These are phyloP conservation scores for Pichia sp. DNA, from an alignment of 1,139 yeast genomes.

Conservation along the genomic window DNA sequence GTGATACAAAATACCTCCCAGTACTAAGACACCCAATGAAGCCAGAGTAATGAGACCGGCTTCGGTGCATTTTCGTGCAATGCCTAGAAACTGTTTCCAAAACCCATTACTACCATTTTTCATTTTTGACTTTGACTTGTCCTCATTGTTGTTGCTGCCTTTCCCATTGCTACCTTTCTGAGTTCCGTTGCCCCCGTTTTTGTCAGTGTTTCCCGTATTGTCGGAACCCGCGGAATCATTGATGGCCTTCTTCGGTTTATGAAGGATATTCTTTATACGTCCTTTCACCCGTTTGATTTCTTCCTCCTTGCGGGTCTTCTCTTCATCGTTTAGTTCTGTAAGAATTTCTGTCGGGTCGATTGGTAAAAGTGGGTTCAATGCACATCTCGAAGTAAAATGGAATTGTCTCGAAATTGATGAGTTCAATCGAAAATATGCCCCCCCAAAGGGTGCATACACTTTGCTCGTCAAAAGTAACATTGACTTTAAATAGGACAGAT, in stretches of 20 bases:
- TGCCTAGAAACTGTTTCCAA: constrained; percentile 26
- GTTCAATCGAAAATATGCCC: not conserved
- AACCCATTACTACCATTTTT: constrained; percentile 14
- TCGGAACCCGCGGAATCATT: not conserved
- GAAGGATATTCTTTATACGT: constrained; percentile 7
- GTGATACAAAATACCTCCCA: constrained; percentile 72
- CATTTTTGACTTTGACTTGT: constrained; percentile 12
- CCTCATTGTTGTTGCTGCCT: constrained; percentile 15
- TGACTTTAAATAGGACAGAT: too few relatives aligned
- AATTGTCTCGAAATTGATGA: not conserved
- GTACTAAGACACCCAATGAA: constrained; percentile 65
- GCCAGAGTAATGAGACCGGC: constrained; percentile 73
- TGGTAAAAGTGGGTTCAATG: constrained; percentile 34
- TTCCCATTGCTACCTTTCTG: not conserved
- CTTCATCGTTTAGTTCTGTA: constrained; percentile 8
- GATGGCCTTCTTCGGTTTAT: not conserved
- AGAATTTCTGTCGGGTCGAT: constrained; percentile 29
- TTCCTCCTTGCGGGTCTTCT: constrained; percentile 16
- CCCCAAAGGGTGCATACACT: not conserved
- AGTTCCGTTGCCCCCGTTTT: constrained; percentile 1
- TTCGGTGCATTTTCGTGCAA: constrained; percentile 56
- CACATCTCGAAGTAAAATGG: not conserved
- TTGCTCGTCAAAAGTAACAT: not conserved
- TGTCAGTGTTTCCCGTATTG: not conserved
- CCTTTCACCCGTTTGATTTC: constrained; percentile 5